phyloP scores from a whole-genome alignment of 352 stramenopile genomes.

The Phytophthora cryptogea region DNA sequence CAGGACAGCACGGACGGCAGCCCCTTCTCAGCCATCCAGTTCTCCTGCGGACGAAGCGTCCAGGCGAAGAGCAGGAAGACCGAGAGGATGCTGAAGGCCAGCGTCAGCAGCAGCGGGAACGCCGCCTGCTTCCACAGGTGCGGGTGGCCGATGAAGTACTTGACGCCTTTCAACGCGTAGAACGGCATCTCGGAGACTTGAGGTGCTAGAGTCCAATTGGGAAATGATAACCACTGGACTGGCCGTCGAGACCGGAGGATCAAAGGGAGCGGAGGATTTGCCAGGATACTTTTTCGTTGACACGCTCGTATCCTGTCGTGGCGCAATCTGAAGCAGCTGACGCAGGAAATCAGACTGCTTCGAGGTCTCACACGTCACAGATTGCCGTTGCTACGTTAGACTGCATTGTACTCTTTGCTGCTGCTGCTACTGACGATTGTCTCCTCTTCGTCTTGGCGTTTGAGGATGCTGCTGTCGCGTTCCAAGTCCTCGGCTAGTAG shows the following conservation, averaged over 20 bases:
- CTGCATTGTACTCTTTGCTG: slow-evolving; percentile 3
- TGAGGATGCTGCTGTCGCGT: slow-evolving; percentile 1
- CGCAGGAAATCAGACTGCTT: slow-evolving; percentile 20
- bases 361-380: slow-evolving; percentile 17
- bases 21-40: slow-evolving; percentile 38
- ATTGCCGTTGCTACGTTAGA: slow-evolving; percentile 12
- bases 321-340: slow-evolving; percentile 14
- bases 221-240: slow-evolving; percentile 26
- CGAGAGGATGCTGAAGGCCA: slow-evolving; percentile 49
- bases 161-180: slow-evolving; percentile 47
- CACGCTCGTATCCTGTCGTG: slow-evolving; percentile 6
- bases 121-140: slow-evolving; percentile 49
- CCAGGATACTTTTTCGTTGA: slow-evolving; percentile 19
- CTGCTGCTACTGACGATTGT: slow-evolving; percentile 10
- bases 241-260: slow-evolving; percentile 14
- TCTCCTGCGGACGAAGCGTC: slow-evolving; percentile 48
- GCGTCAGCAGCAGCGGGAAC: slow-evolving; percentile 55
- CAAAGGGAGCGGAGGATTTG: slow-evolving; percentile 21
- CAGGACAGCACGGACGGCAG: slow-evolving; percentile 46
- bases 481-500: slow-evolving; percentile 71
- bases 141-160: slow-evolving; percentile 56
- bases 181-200: slow-evolving; percentile 30
- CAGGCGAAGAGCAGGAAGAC: slow-evolving; percentile 50
- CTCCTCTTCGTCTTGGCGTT: slow-evolving; percentile 17
- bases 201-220: slow-evolving; percentile 10